Conservation (phyloP, 2,329 filamentous ascomycete genomes). For the Aschersonia sp. region DNA sequence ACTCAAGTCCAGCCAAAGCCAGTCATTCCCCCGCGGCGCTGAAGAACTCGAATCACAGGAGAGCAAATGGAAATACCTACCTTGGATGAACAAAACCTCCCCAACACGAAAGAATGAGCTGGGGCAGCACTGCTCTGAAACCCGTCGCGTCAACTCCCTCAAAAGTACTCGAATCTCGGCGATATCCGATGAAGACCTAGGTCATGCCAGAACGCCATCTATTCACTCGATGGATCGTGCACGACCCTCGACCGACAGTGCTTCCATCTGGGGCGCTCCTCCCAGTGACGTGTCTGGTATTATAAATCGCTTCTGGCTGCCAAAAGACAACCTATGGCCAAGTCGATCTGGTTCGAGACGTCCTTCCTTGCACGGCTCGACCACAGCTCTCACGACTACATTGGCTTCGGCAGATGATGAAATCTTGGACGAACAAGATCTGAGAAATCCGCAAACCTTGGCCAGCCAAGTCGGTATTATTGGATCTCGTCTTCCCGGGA, state of each 20-base stretch:
- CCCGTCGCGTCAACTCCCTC: slow-evolving; percentile 30
- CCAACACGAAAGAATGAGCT: slow-evolving; percentile 22
- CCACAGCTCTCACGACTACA: slow-evolving; percentile 45
- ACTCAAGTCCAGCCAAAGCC: slow-evolving; percentile 58
- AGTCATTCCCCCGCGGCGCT: slow-evolving; percentile 54
- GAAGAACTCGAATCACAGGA: slow-evolving; percentile 39
- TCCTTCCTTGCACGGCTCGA: slow-evolving; percentile 67
- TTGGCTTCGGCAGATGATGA: slow-evolving; percentile 51
- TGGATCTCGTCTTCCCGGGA: slow-evolving; percentile 53
- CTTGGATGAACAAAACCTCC: slow-evolving; percentile 43
- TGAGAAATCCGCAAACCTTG: slow-evolving; percentile 35
- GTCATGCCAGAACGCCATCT: slow-evolving; percentile 52
- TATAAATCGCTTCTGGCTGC: slow-evolving; percentile 51
- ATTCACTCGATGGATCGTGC: slow-evolving; percentile 58
- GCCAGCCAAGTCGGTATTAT: slow-evolving; percentile 56
- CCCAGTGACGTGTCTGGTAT: slow-evolving; percentile 28
- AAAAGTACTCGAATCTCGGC: slow-evolving; percentile 32
- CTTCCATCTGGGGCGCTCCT: slow-evolving; percentile 53
- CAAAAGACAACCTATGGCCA: slow-evolving; percentile 33
- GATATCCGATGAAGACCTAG: slow-evolving; percentile 39
- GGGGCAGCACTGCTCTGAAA: slow-evolving; percentile 21
- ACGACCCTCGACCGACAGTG: slow-evolving; percentile 65
- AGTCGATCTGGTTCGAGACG: slow-evolving; percentile 62
- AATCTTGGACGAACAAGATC: slow-evolving; percentile 43
- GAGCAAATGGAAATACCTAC: slow-evolving; percentile 41